phyloP scores from a whole-genome alignment of 805 yeast genomes.

The Hanseniaspora hatyaiensis region DNA sequence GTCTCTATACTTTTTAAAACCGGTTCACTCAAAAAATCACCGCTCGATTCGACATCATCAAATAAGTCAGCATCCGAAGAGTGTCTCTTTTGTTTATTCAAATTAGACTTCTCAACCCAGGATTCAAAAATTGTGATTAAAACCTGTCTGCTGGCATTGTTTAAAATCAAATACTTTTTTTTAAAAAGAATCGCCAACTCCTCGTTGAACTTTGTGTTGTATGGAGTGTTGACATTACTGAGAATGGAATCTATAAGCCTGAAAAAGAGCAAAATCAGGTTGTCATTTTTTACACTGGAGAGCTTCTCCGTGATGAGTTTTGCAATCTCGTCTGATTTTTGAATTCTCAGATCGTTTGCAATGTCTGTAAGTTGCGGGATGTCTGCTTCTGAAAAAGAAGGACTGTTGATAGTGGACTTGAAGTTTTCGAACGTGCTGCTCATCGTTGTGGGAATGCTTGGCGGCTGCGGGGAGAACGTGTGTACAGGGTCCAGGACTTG shows the following conservation, averaged over 20 bases:
- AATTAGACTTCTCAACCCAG: slow-evolving; percentile 53
- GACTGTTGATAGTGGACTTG: background rate
- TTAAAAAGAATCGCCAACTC: slow-evolving; percentile 49
- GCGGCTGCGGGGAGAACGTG: too few relatives aligned
- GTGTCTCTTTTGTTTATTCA: slow-evolving; percentile 24
- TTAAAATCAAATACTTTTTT: slow-evolving; percentile 65
- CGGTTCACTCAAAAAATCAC: slow-evolving; percentile 60
- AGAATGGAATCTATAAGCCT: slow-evolving; percentile 9
- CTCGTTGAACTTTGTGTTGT: slow-evolving; percentile 4
- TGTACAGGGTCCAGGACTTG: too few relatives aligned
- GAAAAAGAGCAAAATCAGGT: background rate
- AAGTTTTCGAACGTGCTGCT: background rate
- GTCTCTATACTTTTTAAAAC: slow-evolving; percentile 61
- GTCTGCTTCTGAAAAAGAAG: background rate
- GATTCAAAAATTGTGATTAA: slow-evolving; percentile 70
- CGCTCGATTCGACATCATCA: slow-evolving; percentile 1
- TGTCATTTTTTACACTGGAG: background rate
- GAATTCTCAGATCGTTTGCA: slow-evolving; percentile 9
- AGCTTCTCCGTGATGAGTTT: background rate
- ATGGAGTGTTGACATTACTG: background rate
- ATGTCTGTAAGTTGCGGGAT: slow-evolving; percentile 6
- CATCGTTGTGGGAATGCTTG: background rate
- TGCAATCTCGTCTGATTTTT: slow-evolving; percentile 6
- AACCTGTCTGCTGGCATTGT: slow-evolving; percentile 61
- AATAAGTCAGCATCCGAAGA: slow-evolving; percentile 20